These are phyloP conservation scores for Aspergillus sp. DNA, from an alignment of 2,329 filamentous ascomycete genomes.

Conservation along the genomic window DNA sequence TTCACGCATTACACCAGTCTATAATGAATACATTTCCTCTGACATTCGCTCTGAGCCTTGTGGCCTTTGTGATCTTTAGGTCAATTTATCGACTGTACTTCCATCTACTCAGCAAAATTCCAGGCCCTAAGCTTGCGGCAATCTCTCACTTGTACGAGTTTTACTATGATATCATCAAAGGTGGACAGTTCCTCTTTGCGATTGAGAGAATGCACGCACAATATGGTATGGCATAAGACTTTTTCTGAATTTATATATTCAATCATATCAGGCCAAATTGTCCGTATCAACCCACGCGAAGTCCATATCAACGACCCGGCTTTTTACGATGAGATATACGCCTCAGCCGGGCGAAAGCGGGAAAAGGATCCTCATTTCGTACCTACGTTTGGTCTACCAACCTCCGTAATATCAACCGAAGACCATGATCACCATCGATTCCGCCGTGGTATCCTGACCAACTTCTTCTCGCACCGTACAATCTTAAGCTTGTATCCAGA, in stretches of 20 bases:
- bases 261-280: slow-evolving; percentile 25
- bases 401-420: slow-evolving; percentile 25
- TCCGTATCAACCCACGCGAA: slow-evolving; percentile 34
- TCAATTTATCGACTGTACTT: slow-evolving; percentile 3
- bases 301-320: slow-evolving; percentile 32
- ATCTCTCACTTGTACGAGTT: slow-evolving; percentile 7
- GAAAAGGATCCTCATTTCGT: slow-evolving; percentile 19
- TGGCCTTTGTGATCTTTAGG: too few relatives aligned
- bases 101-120: slow-evolving; percentile 4
- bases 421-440: slow-evolving; percentile 38
- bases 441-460: slow-evolving; percentile 36
- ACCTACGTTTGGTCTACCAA: slow-evolving; percentile 16
- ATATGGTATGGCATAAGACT: not conserved
- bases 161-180: slow-evolving; percentile 3
- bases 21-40: too few relatives aligned
- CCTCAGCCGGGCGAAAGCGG: slow-evolving; percentile 9
- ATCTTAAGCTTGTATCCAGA: slow-evolving; percentile 33
- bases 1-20: too few relatives aligned
- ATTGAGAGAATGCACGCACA: not conserved
- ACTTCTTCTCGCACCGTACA: slow-evolving; percentile 42
- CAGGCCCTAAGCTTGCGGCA: slow-evolving; percentile 8
- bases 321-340: slow-evolving; percentile 32
- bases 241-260: not conserved
- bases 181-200: not conserved
- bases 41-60: too few relatives aligned